These are phyloP conservation scores for Musa itinerans DNA, from an alignment of 176 grass and related monocot species.

Conservation along the genomic window DNA sequence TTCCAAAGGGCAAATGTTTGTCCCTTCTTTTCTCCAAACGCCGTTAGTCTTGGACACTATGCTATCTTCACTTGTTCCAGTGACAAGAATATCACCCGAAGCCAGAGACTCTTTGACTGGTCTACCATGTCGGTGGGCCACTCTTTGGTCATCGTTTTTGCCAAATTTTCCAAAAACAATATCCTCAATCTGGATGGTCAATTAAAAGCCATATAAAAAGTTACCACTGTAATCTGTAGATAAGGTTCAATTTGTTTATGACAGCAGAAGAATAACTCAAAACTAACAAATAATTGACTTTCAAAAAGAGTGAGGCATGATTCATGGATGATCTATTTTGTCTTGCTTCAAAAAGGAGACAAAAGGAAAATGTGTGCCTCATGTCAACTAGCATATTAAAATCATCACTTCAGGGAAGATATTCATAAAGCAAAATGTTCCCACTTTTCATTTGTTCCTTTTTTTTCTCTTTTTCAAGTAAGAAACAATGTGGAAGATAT, in stretches of 20 bases:
- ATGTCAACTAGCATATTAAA: not conserved
- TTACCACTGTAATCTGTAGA: not conserved
- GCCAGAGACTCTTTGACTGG: not conserved
- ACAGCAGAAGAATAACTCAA: not conserved
- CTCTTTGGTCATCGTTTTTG: not conserved
- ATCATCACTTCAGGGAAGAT: too few species aligned
- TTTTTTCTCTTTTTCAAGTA: too few species aligned
- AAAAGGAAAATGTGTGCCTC: not conserved
- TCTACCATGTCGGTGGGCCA: not conserved
- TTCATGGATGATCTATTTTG: not conserved
- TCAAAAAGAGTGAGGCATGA: not conserved
- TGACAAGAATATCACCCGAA: not conserved
- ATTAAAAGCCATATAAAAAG: not conserved
- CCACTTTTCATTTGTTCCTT: too few species aligned
- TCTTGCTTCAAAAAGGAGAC: not conserved
- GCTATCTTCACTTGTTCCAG: not conserved
- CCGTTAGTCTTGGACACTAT: not conserved
- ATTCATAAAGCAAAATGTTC: too few species aligned
- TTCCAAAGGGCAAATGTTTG: not conserved
- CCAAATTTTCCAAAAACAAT: slow-evolving; percentile 1
- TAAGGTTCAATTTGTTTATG: not conserved
- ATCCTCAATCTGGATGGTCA: slow-evolving; percentile 1
- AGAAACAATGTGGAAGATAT: too few species aligned
- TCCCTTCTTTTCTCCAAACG: not conserved
- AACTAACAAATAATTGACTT: not conserved